A percentile compares a stretch with the other conserved stretches of the same genome.
phyloP scores from a whole-genome alignment of 2,329 filamentous ascomycete genomes.

The Tolypocladium amazonense region DNA sequence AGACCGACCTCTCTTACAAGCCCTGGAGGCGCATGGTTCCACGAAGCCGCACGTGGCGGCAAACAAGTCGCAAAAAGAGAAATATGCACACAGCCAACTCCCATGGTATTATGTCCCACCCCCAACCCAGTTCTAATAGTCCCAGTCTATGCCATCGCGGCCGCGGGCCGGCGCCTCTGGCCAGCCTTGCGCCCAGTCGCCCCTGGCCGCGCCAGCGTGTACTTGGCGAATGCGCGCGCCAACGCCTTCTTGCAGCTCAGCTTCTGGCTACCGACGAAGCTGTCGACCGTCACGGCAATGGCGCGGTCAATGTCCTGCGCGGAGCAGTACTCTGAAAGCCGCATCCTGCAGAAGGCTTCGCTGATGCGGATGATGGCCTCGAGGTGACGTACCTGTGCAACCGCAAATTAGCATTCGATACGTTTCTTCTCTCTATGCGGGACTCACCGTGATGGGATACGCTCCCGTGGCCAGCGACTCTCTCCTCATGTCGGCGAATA shows the following conservation, averaged over 20 bases:
- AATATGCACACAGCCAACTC: background rate
- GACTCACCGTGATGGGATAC: slow-evolving; percentile 90
- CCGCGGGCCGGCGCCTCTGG: slow-evolving; percentile 14
- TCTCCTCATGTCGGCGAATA: slow-evolving; percentile 93
- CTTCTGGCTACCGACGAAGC: slow-evolving; percentile 93
- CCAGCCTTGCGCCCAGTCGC: slow-evolving; percentile 11
- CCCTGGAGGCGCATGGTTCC: background rate
- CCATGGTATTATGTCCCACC: background rate
- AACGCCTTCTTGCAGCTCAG: slow-evolving; percentile 96
- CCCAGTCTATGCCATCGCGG: slow-evolving; percentile 15
- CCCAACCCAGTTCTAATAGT: background rate
- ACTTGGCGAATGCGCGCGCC: slow-evolving; percentile 91
- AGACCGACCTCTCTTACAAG: background rate
- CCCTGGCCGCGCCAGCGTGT: slow-evolving; percentile 52
- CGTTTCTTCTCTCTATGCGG: background rate
- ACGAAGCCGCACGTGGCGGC: background rate
- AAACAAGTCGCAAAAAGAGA: background rate
- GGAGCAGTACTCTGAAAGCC: slow-evolving; percentile 90
- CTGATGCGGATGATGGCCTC: slow-evolving; percentile 96
- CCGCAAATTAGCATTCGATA: background rate
- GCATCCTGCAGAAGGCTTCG: slow-evolving; percentile 95
- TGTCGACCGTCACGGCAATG: slow-evolving; percentile 92
- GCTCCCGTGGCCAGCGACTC: slow-evolving; percentile 90
- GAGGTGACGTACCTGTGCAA: slow-evolving; percentile 73
- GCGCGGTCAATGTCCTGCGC: slow-evolving; percentile 88